Conservation (phyloP, 129 eudicot species). For the Sambucus nigra region DNA sequence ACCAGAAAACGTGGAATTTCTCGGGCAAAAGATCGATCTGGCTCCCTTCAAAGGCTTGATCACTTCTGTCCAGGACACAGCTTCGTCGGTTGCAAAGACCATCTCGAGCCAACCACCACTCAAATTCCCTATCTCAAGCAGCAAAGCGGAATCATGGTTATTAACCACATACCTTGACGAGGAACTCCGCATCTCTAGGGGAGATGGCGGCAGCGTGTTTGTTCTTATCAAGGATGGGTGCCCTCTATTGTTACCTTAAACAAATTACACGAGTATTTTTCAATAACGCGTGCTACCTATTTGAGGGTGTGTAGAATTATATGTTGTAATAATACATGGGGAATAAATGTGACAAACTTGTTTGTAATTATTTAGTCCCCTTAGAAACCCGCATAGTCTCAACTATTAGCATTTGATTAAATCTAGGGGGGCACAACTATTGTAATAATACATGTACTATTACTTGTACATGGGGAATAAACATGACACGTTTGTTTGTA, state of each 20-base stretch:
- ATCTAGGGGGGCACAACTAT: too few relatives aligned
- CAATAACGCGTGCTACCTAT: background rate
- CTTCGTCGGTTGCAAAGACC: conserved; percentile 76
- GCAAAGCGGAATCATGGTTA: conserved; percentile 74
- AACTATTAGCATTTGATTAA: background rate
- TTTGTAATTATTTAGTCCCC: too few relatives aligned
- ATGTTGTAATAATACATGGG: background rate
- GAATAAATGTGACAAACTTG: background rate
- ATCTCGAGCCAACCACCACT: conserved; percentile 76
- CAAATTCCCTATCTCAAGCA: conserved; percentile 50
- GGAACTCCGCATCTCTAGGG: conserved; percentile 86
- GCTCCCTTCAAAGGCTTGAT: conserved; percentile 60
- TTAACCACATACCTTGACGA: conserved; percentile 85
- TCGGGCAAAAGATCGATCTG: conserved; percentile 76
- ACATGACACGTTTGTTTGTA: too few relatives aligned
- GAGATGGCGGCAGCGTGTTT: conserved; percentile 83
- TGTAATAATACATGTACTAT: too few relatives aligned
- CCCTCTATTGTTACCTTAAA: conserved; percentile 44
- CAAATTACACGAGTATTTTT: background rate
- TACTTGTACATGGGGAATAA: too few relatives aligned
- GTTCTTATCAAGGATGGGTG: conserved; percentile 76
- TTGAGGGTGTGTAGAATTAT: background rate
- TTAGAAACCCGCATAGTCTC: background rate
- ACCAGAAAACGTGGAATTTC: conserved; percentile 70
- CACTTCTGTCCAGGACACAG: conserved; percentile 68